Evolutionary conservation across 1,284 basidiomycete species (phyloP).

Genomic region (Neolentinus lepideus): DNA sequence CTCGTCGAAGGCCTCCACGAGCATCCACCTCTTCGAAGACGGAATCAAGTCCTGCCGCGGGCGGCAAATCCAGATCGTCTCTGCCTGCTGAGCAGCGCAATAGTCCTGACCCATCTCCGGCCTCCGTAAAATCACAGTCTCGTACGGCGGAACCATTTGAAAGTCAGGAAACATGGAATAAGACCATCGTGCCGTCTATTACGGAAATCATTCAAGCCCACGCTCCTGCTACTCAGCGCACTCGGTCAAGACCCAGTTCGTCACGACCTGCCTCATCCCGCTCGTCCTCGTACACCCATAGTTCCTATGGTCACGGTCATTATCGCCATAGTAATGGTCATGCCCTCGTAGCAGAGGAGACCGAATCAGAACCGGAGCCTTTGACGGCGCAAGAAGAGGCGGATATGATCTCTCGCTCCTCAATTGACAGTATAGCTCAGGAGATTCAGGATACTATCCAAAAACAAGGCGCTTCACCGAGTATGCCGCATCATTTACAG

Average conservation of each 20-base stretch:
- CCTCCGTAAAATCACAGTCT: too few species aligned
- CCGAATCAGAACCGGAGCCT: slow-evolving; percentile 42
- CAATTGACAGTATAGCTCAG: slow-evolving; percentile 77
- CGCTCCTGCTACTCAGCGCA: slow-evolving; percentile 47
- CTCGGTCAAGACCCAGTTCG: slow-evolving; percentile 34
- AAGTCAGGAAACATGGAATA: slow-evolving; percentile 15
- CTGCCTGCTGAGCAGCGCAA: not conserved
- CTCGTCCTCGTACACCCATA: not conserved
- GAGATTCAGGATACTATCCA: slow-evolving; percentile 66
- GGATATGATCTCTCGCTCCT: slow-evolving; percentile 65
- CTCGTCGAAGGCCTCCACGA: slow-evolving; percentile 1
- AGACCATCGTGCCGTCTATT: slow-evolving; percentile 61
- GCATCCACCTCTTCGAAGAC: slow-evolving; percentile 7
- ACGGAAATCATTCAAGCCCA: slow-evolving; percentile 77
- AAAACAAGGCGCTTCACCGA: slow-evolving; percentile 43
- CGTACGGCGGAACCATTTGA: not conserved
- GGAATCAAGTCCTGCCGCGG: not conserved
- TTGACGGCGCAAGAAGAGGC: slow-evolving; percentile 46
- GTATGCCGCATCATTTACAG: slow-evolving; percentile 22
- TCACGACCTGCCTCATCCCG: slow-evolving; percentile 32
- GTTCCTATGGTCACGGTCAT: not conserved
- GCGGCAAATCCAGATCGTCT: not conserved
- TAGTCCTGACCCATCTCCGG: too few species aligned
- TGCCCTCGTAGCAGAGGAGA: slow-evolving; percentile 28
- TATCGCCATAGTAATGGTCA: slow-evolving; percentile 41